Conservation (phyloP, 164 flowering plant species). For the Taxillus chinensis region DNA sequence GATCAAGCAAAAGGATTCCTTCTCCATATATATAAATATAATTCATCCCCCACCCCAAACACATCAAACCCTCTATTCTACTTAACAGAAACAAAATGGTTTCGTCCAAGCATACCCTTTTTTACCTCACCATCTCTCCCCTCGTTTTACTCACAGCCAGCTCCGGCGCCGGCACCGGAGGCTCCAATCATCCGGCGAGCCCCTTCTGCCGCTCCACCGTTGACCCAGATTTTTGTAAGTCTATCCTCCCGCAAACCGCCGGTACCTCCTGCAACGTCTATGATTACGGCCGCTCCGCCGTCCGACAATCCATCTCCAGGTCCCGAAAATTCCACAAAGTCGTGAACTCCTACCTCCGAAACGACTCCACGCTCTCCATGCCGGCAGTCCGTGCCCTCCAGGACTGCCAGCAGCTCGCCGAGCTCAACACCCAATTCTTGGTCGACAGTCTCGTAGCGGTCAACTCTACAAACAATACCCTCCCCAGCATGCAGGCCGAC, state of each 20-base stretch:
- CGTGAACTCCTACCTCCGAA: conserved; percentile 20
- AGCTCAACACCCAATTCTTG: conserved; percentile 32
- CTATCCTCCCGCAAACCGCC: conserved; percentile 22
- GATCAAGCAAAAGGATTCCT: too few species aligned
- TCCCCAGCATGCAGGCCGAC: conserved; percentile 27
- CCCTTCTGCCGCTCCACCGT: conserved; percentile 31
- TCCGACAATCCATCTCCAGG: conserved; percentile 29
- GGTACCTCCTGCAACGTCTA: conserved; percentile 17
- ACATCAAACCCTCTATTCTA: not conserved
- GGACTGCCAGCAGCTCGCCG: conserved; percentile 41
- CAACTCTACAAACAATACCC: conserved; percentile 10
- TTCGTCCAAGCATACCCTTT: not conserved
- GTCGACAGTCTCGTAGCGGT: conserved; percentile 14
- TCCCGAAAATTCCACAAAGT: conserved; percentile 23
- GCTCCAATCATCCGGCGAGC: not conserved
- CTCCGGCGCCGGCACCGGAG: not conserved
- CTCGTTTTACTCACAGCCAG: not conserved
- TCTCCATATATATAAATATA: too few species aligned
- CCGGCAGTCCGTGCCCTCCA: conserved; percentile 35
- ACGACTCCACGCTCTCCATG: conserved; percentile 14
- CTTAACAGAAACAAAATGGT: not conserved
- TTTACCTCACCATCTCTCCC: not conserved
- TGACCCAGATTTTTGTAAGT: conserved; percentile 26
- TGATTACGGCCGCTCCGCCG: conserved; percentile 27
- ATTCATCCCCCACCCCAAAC: not conserved